Evolutionary conservation across 306 rosid species (phyloP).

Genomic region (cucumber (Cucumis sativus)): Cucumber_9930_V3 NC_026658.2:7384001-7384500

Average conservation of each 20-base stretch:
- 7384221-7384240: slow-evolving; percentile 21
- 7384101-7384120: slow-evolving; percentile 62
- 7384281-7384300: slow-evolving; percentile 53
- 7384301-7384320: slow-evolving; percentile 27
- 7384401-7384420: too few species aligned
- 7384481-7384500: too few species aligned
- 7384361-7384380: too few species aligned
- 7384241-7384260: neutral
- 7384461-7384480: too few species aligned
- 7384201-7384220: slow-evolving; percentile 53
- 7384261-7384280: neutral
- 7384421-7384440: too few species aligned
- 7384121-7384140: slow-evolving; percentile 71
- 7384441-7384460: too few species aligned
- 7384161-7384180: slow-evolving; percentile 44
- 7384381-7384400: too few species aligned
- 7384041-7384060: neutral
- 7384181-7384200: slow-evolving; percentile 60
- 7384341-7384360: neutral
- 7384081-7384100: slow-evolving; percentile 25
- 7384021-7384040: neutral
- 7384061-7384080: neutral
- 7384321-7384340: neutral
- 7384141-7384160: slow-evolving; percentile 48
- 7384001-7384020: neutral